phyloP scores from a whole-genome alignment of 2,329 filamentous ascomycete genomes.

The Claviceps digitariae region DNA sequence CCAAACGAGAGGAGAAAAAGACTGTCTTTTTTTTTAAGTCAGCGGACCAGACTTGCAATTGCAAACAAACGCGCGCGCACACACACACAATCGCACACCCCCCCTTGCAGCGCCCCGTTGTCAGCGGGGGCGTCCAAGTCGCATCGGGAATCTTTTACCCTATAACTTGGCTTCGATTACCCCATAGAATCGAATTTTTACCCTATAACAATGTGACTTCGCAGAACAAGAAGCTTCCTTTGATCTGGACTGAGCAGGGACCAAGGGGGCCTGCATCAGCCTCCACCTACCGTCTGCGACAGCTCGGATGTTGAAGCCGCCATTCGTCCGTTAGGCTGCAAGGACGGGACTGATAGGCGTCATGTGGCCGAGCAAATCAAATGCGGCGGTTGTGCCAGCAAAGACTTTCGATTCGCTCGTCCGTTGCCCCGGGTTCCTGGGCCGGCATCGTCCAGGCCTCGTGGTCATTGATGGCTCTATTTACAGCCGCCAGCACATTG shows the following conservation, averaged over 20 bases:
- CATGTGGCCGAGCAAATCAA: background rate
- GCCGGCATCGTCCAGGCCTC: background rate
- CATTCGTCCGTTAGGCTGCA: background rate
- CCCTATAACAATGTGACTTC: constrained; percentile 18
- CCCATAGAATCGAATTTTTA: constrained; percentile 12
- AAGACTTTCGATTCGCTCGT: background rate
- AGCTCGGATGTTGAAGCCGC: background rate
- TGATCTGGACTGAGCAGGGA: background rate
- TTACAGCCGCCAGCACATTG: too few species aligned
- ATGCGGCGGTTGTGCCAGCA: background rate
- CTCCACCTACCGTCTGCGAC: background rate
- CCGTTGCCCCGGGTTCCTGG: background rate
- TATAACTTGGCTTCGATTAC: constrained; percentile 8
- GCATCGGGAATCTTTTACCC: constrained; percentile 8
- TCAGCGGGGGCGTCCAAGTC: background rate
- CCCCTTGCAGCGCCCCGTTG: background rate
- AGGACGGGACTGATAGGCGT: background rate
- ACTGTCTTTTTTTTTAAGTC: background rate
- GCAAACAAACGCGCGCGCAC: too few species aligned
- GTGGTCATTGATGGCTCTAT: too few species aligned
- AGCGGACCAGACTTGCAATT: background rate
- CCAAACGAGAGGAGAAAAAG: background rate
- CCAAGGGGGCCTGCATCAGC: background rate
- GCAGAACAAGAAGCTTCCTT: constrained; percentile 5
- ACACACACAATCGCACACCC: background rate